Percentiles rank a stretch among this genome's conserved stretches.
Evolutionary conservation across 2,329 filamentous ascomycete genomes (phyloP).

Genomic region (Tolypocladium cylindrosporum): DNA sequence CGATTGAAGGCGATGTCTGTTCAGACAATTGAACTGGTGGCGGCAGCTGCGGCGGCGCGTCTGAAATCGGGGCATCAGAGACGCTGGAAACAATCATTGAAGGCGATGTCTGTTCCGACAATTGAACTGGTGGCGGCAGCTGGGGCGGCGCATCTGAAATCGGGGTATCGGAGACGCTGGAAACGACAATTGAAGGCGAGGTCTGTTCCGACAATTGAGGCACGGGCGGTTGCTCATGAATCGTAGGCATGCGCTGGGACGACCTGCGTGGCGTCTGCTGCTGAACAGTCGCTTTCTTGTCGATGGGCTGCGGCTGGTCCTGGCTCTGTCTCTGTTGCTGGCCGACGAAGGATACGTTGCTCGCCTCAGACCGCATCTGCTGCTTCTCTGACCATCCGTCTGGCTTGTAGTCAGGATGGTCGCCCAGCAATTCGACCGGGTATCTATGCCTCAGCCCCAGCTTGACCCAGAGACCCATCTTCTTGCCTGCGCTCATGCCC

Average conservation of each 20-base stretch:
- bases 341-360: not conserved
- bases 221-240: not conserved
- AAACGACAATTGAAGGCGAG: not conserved
- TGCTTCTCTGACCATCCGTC: not conserved
- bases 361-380: not conserved
- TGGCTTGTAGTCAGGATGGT: conserved; percentile 1
- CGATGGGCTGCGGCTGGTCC: not conserved
- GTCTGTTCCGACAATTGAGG: not conserved
- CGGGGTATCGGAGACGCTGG: not conserved
- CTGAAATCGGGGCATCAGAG: not conserved
- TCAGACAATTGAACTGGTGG: not conserved
- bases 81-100: not conserved
- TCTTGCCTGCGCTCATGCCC: conserved; percentile 1
- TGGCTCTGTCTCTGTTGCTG: not conserved
- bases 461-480: conserved; percentile 8
- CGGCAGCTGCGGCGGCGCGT: not conserved
- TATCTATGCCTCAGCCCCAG: conserved; percentile 10
- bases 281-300: not conserved
- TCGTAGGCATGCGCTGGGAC: not conserved
- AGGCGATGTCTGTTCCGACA: not conserved
- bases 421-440: conserved; percentile 8
- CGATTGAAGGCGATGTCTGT: not conserved
- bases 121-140: not conserved
- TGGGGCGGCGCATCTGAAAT: not conserved
- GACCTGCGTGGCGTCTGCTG: not conserved